These are phyloP conservation scores for Cryoendolithus antarcticus DNA, from an alignment of 2,329 filamentous ascomycete genomes.

Conservation along the genomic window DNA sequence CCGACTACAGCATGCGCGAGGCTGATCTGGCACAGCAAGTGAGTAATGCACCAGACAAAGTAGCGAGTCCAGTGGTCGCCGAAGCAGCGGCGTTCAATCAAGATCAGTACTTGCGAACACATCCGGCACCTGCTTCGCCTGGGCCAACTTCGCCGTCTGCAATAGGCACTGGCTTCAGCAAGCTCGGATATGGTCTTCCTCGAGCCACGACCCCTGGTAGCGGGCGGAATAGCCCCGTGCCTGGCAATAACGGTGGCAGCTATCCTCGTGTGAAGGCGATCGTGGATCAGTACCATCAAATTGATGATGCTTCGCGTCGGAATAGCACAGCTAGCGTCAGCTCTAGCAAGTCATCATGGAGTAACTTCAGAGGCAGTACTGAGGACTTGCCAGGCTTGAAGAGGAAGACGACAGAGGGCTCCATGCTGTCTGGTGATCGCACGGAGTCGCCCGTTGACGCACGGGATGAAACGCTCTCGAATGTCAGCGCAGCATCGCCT, in stretches of 20 bases:
- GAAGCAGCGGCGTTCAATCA: slow-evolving; percentile 11
- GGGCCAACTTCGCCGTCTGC: no score
- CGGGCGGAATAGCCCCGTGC: slow-evolving; percentile 12
- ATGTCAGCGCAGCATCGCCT: background rate
- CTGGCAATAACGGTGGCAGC: slow-evolving; percentile 18
- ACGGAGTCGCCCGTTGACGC: no score
- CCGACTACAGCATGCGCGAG: slow-evolving; percentile 22
- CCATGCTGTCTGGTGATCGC: background rate
- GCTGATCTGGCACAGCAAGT: slow-evolving; percentile 18
- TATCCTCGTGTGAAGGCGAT: slow-evolving; percentile 40
- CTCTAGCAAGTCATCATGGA: slow-evolving; percentile 31
- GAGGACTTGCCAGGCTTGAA: slow-evolving; percentile 22
- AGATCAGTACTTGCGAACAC: slow-evolving; percentile 17
- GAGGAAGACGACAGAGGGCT: slow-evolving; percentile 7
- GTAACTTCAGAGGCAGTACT: slow-evolving; percentile 22
- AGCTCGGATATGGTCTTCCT: background rate
- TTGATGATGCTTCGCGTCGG: slow-evolving; percentile 30
- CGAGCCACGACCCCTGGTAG: slow-evolving; percentile 9
- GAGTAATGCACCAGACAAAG: slow-evolving; percentile 12
- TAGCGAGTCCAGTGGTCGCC: slow-evolving; percentile 10
- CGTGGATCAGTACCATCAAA: slow-evolving; percentile 37
- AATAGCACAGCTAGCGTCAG: slow-evolving; percentile 28
- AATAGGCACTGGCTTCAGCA: no score
- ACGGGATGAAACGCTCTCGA: background rate
- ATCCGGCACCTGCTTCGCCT: slow-evolving; percentile 3